phyloP scores from a whole-genome alignment of 371 early-diverging fungal genomes.

The Mucor plumbeus region DNA sequence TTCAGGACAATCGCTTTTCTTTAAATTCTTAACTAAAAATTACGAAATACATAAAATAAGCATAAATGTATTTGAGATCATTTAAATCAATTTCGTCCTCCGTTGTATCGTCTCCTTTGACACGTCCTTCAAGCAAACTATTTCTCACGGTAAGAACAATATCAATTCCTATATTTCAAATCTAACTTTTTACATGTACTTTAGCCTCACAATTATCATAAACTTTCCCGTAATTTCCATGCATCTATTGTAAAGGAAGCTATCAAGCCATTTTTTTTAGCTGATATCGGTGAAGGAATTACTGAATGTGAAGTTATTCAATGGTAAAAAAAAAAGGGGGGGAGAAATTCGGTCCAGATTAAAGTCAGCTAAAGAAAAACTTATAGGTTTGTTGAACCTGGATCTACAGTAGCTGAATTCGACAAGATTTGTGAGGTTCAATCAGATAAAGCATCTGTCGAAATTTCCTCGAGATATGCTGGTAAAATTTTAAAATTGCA shows the following conservation, averaged over 20 bases:
- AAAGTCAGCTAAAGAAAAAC: neutral
- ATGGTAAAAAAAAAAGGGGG: slow-evolving; percentile 68
- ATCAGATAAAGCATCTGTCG: slow-evolving; percentile 97
- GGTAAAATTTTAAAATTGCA: slow-evolving; percentile 85
- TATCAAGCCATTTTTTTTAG: slow-evolving; percentile 84
- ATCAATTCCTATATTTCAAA: neutral
- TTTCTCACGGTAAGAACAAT: slow-evolving; percentile 30
- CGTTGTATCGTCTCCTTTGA: slow-evolving; percentile 3
- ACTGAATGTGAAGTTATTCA: slow-evolving; percentile 96
- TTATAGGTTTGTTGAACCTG: slow-evolving; percentile 88
- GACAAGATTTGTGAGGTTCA: slow-evolving; percentile 97
- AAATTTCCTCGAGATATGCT: slow-evolving; percentile 94
- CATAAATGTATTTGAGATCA: slow-evolving; percentile 16
- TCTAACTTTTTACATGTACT: neutral
- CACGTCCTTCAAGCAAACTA: slow-evolving; percentile 18
- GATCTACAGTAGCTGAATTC: slow-evolving; percentile 90
- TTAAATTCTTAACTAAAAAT: neutral
- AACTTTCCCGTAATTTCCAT: slow-evolving; percentile 41
- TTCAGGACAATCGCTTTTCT: neutral
- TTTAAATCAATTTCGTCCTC: slow-evolving; percentile 18
- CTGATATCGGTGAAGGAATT: slow-evolving; percentile 98
- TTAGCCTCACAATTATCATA: neutral
- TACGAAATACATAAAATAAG: neutral
- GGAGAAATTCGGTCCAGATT: neutral
- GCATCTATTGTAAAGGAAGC: slow-evolving; percentile 36